A percentile compares a stretch with the other conserved stretches of the same genome.
Evolutionary conservation across 2,329 filamentous ascomycete genomes (phyloP).

Genomic region (Pseudocercospora vitis): DNA sequence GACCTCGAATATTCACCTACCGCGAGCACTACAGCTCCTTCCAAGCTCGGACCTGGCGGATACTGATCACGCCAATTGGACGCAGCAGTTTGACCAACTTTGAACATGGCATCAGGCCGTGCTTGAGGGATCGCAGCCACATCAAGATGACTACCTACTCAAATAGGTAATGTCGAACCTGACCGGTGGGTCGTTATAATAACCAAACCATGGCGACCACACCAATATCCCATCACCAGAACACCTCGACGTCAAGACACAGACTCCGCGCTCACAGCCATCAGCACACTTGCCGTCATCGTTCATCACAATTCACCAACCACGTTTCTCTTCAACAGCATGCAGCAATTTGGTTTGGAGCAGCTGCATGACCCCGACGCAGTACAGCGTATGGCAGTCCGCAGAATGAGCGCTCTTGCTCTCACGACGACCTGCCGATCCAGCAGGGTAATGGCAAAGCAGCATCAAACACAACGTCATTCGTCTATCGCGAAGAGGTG

Average conservation of each 20-base stretch:
- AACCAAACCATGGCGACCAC: background rate
- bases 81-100: background rate
- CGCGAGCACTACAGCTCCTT: background rate
- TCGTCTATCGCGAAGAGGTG: slow-evolving; percentile 18
- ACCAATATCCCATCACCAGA: background rate
- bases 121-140: background rate
- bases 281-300: too few species aligned
- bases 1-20: background rate
- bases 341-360: slow-evolving; percentile 3
- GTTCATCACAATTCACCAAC: background rate
- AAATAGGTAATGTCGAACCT: background rate
- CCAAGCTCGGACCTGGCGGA: too few species aligned
- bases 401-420: slow-evolving; percentile 1
- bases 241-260: background rate
- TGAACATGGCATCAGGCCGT: background rate
- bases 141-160: background rate
- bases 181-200: background rate
- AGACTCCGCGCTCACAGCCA: background rate
- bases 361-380: background rate
- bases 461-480: background rate
- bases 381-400: background rate
- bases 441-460: background rate
- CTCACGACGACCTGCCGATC: background rate
- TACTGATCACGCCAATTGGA: too few species aligned
- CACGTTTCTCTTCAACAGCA: background rate